Conservation (phyloP, 2,329 filamentous ascomycete genomes). For the Calonectria crousiana region DNA sequence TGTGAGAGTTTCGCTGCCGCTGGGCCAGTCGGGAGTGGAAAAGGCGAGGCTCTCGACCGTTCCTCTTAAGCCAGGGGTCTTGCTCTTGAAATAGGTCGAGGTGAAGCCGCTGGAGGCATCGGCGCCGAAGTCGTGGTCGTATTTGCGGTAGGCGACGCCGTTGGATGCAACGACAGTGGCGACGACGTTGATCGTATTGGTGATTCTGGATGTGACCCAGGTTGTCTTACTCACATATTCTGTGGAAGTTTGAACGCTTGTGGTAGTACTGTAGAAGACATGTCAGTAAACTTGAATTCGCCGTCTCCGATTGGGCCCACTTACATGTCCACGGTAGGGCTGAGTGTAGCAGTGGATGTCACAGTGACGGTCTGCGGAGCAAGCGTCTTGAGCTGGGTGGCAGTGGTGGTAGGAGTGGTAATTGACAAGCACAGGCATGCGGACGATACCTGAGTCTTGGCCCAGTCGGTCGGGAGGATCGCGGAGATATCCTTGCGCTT, state of each 20-base stretch:
- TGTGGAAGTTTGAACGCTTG: not conserved
- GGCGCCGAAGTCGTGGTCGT: not conserved
- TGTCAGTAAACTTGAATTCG: not conserved
- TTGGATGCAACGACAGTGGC: slow-evolving; percentile 9
- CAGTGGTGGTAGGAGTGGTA: not conserved
- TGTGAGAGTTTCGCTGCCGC: not conserved
- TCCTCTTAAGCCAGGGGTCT: not conserved
- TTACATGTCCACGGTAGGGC: not conserved
- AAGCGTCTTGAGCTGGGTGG: not conserved
- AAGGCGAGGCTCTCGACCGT: not conserved
- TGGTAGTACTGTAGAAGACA: not conserved
- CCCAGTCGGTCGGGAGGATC: not conserved
- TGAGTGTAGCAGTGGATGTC: not conserved
- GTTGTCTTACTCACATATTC: not conserved
- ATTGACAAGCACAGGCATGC: slow-evolving; percentile 8
- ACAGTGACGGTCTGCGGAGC: not conserved
- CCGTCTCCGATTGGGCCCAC: not conserved
- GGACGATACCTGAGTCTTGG: not conserved
- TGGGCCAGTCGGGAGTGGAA: slow-evolving; percentile 4
- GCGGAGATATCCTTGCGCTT: not conserved
- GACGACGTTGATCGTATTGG: not conserved
- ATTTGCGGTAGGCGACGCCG: slow-evolving; percentile 11
- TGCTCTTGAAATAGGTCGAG: not conserved
- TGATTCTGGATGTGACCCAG: slow-evolving; percentile 1
- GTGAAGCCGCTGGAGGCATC: not conserved